Base-by-base conservation (phyloP, 495 filamentous ascomycete genomes). In the Podospora pseudopauciseta region DNA sequence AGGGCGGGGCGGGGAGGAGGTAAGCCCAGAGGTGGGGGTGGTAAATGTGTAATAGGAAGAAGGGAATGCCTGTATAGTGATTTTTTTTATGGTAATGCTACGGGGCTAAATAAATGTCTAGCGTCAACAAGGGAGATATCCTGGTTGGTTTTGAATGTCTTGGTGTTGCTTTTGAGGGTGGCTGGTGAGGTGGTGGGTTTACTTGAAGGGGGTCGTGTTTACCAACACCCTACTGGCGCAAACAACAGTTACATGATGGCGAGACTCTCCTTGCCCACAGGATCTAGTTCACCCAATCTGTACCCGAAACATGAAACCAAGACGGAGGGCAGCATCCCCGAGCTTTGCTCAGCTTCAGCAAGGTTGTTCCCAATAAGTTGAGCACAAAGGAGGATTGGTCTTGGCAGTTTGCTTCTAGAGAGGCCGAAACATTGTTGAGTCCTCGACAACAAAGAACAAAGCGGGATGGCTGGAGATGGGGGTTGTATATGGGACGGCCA, bases 1-100 rank as follows among this genome's bases (percentile, higher is more conserved):
- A 81, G 70, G 78, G 75, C 11, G 23, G 5, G 53, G 67, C 68
- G 13, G 65, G 26, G 63, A 72, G 63, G 70, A 69, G 63, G 65
- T 72, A 68, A 59, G 53, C n/a, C 62, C 16, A 23, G 23, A 23
- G 23, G 23, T 23, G 23, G 23, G 23, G 23, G 23, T 23, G 23
- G 23, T 23, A 23, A 23, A 23, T 23, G 23, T 23, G 23, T 23
- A 23, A 23, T 23, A 23, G 1, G 23, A 23, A 23, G 23, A 23
- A 23, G 23, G 23, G 23, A 23, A 1, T 23, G 23, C 23, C 23
- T 23, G 23, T 23, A 23, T 1, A 23, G 23, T 23, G 23, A 23
- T 2, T 23, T 23, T 23, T 23, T 23, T 23, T 2, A 23, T 23
- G 23, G 23, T 27, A 44, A 49, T 27, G 23, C 56, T 58, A 27